Evolutionary conservation across 1,284 basidiomycete species (phyloP).

Genomic region (Ganoderma lingzhi): DNA sequence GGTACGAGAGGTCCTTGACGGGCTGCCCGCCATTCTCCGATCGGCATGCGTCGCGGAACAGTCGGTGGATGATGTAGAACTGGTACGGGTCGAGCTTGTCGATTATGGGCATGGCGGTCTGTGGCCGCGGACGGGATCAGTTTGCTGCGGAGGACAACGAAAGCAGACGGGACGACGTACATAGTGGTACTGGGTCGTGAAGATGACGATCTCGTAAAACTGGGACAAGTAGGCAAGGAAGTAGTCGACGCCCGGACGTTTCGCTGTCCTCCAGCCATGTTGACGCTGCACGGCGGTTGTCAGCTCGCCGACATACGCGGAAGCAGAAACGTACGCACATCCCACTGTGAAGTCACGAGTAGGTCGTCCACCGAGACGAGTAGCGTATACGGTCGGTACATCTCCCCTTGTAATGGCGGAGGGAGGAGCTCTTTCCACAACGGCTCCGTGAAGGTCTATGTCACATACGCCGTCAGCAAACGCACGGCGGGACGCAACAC

Average conservation of each 20-base stretch:
- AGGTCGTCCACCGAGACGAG: slow-evolving; percentile 94
- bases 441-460: slow-evolving; percentile 90
- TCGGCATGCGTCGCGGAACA: slow-evolving; percentile 91
- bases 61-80: slow-evolving; percentile 88
- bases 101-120: slow-evolving; percentile 91
- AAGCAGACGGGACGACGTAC: slow-evolving; percentile 56
- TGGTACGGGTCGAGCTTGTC: slow-evolving; percentile 96
- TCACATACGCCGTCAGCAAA: slow-evolving; percentile 19
- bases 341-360: slow-evolving; percentile 92
- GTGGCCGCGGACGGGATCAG: slow-evolving; percentile 9
- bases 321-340: slow-evolving; percentile 64
- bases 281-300: slow-evolving; percentile 61
- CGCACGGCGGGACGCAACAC: background rate
- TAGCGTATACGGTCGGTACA: slow-evolving; percentile 92
- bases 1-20: slow-evolving; percentile 92
- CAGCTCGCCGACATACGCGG: slow-evolving; percentile 1
- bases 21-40: slow-evolving; percentile 75
- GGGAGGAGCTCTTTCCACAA: slow-evolving; percentile 93
- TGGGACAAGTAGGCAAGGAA: slow-evolving; percentile 97
- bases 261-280: slow-evolving; percentile 91
- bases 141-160: slow-evolving; percentile 16
- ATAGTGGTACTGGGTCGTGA: slow-evolving; percentile 92
- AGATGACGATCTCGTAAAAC: slow-evolving; percentile 98
- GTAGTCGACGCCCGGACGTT: slow-evolving; percentile 97
- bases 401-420: slow-evolving; percentile 83